These are phyloP conservation scores for Huntiella bhutanensis DNA, from an alignment of 2,329 filamentous ascomycete genomes.

Conservation along the genomic window DNA sequence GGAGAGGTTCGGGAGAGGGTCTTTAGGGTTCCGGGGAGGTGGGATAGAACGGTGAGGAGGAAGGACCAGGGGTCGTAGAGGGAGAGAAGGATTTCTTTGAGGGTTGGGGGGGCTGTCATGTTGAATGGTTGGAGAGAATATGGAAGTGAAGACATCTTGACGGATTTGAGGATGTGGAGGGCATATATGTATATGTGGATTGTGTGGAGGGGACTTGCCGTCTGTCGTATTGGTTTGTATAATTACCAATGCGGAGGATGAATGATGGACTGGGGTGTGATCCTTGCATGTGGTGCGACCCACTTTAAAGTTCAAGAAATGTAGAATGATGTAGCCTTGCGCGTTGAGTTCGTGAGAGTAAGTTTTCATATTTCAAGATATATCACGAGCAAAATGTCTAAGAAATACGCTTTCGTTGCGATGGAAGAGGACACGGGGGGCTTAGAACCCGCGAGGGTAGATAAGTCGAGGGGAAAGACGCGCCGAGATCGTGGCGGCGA, in stretches of 20 bases:
- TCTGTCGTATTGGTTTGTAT: no score
- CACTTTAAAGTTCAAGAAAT: no score
- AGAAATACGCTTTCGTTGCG: conserved; percentile 47
- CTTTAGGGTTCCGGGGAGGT: conserved; percentile 32
- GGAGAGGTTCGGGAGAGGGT: conserved; percentile 21
- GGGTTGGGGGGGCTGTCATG: conserved; percentile 6
- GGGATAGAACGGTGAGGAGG: conserved; percentile 27
- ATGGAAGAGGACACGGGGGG: conserved; percentile 48
- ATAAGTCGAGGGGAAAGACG: conserved; percentile 5
- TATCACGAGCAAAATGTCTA: conserved; percentile 16
- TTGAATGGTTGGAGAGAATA: neutral
- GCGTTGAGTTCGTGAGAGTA: no score
- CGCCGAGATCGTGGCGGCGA: neutral
- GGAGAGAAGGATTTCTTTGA: conserved; percentile 14
- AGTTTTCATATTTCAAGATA: no score
- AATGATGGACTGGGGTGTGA: no score
- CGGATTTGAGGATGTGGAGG: neutral
- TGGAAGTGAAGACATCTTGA: neutral
- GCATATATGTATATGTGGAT: no score
- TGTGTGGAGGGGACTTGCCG: no score
- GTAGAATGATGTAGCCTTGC: no score
- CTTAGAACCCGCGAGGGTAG: conserved; percentile 3
- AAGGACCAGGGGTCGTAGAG: conserved; percentile 34
- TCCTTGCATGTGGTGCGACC: no score
- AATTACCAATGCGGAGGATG: no score